These are phyloP conservation scores for Cyphellophora attinorum DNA, from an alignment of 2,329 filamentous ascomycete species.

Conservation along the genomic window DNA sequence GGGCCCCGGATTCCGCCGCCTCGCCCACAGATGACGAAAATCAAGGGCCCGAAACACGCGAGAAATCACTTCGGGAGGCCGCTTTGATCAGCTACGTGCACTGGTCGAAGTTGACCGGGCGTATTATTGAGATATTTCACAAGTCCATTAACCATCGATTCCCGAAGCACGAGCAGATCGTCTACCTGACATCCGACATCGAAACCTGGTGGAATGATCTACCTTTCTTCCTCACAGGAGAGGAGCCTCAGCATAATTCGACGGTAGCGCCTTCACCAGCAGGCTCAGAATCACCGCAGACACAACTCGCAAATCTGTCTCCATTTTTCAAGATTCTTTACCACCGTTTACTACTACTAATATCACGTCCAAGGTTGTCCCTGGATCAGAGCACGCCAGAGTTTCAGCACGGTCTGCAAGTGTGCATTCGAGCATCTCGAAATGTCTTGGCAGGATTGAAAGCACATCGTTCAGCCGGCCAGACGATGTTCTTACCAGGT, in stretches of 20 bases:
- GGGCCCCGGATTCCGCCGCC: too few relatives aligned
- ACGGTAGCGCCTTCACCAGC: conserved; percentile 2
- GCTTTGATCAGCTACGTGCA: conserved; percentile 29
- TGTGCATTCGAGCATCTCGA: conserved; percentile 30
- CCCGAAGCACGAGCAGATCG: conserved; percentile 26
- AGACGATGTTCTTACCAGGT: conserved; percentile 30
- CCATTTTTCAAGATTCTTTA: conserved; percentile 33
- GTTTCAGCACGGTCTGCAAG: conserved; percentile 30
- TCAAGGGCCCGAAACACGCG: conserved; percentile 8
- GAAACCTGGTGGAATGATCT: conserved; percentile 35
- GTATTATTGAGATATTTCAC: conserved; percentile 31
- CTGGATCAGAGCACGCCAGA: conserved; percentile 27
- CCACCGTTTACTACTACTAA: conserved; percentile 30
- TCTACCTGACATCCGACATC: conserved; percentile 29
- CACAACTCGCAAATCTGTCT: conserved; percentile 18
- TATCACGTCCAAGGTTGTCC: conserved; percentile 30
- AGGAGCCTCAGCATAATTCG: conserved; percentile 6
- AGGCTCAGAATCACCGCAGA: conserved; percentile 6
- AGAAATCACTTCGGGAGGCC: conserved; percentile 21
- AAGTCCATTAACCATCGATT: conserved; percentile 32
- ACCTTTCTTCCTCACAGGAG: conserved; percentile 18
- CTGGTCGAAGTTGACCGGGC: conserved; percentile 29
- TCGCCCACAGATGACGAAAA: too few relatives aligned
- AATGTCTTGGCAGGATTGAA: conserved; percentile 27
- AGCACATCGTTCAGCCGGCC: conserved; percentile 22